Evolutionary conservation across 139 green algal species (phyloP).

Genomic region (Picochlorum costavermella): DNA sequence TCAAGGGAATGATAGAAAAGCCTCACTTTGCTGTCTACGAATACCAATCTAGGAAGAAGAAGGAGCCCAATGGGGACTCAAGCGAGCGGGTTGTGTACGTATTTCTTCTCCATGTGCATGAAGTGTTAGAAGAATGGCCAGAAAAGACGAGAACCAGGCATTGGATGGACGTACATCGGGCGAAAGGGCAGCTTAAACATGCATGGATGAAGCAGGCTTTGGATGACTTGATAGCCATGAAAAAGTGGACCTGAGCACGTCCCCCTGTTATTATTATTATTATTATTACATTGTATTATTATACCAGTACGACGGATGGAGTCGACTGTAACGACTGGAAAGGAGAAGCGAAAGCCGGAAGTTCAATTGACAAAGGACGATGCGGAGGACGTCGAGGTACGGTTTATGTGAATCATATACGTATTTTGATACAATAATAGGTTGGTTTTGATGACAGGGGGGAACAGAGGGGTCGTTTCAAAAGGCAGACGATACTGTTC

Average conservation of each 20-base stretch:
- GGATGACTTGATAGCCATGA: background rate
- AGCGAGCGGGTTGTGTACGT: slow-evolving; percentile 55
- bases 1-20: slow-evolving; percentile 70
- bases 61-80: slow-evolving; percentile 23
- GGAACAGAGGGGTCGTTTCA: slow-evolving; percentile 38
- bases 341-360: slow-evolving; percentile 48
- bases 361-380: slow-evolving; percentile 59
- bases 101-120: slow-evolving; percentile 70
- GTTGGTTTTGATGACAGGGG: background rate
- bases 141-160: slow-evolving; percentile 29
- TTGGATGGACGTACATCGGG: too few species aligned
- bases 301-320: slow-evolving; percentile 38
- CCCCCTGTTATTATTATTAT: slow-evolving; percentile 5
- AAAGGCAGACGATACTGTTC: slow-evolving; percentile 40
- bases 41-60: slow-evolving; percentile 16
- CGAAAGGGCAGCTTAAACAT: slow-evolving; percentile 18
- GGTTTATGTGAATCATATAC: background rate
- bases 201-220: slow-evolving; percentile 77
- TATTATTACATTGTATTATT: slow-evolving; percentile 8
- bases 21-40: slow-evolving; percentile 61
- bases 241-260: background rate
- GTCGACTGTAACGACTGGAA: slow-evolving; percentile 26
- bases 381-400: slow-evolving; percentile 4
- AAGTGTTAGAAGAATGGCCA: slow-evolving; percentile 79
- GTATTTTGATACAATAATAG: background rate